A percentile compares a stretch with the other conserved stretches of the same genome.
Evolutionary conservation across 495 filamentous ascomycete species (phyloP).

Genomic region (Viridothelium virens): DNA sequence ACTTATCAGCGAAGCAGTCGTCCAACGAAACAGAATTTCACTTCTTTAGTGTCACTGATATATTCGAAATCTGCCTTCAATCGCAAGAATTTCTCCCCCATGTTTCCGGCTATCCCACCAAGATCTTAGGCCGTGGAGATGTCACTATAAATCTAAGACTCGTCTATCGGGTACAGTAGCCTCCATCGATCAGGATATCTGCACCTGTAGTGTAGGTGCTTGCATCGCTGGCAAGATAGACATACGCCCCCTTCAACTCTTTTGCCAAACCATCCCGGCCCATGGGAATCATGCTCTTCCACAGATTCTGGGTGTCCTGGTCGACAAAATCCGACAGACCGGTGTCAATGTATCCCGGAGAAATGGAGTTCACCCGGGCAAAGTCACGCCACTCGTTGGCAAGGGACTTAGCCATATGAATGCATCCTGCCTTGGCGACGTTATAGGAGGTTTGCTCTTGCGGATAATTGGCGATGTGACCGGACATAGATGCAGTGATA

Average conservation of each 20-base stretch:
- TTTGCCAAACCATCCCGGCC: constrained; percentile 65
- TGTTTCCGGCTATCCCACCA: background rate
- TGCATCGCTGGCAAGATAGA: constrained; percentile 68
- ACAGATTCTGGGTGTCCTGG: constrained; percentile 60
- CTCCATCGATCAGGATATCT: constrained; percentile 51
- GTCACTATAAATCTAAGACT: background rate
- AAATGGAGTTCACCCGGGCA: constrained; percentile 65
- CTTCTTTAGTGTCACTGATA: background rate
- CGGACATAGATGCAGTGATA: constrained; percentile 60
- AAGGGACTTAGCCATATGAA: constrained; percentile 48
- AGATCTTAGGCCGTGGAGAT: background rate
- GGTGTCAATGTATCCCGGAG: constrained; percentile 73
- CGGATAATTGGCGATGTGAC: constrained; percentile 69
- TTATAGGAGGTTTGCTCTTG: constrained; percentile 79
- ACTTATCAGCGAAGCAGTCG: too few relatives aligned
- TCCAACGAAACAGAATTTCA: too few relatives aligned
- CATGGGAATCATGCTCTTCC: constrained; percentile 72
- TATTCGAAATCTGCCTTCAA: background rate
- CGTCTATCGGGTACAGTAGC: constrained; percentile 39
- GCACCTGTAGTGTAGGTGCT: constrained; percentile 41
- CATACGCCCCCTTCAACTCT: constrained; percentile 78
- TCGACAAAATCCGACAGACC: constrained; percentile 69
- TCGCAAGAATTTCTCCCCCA: too few relatives aligned
- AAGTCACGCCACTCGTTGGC: constrained; percentile 76
- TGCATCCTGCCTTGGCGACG: constrained; percentile 59